phyloP scores from a whole-genome alignment of 192 early-diverging fungal species.

The Backusella westeae region DNA sequence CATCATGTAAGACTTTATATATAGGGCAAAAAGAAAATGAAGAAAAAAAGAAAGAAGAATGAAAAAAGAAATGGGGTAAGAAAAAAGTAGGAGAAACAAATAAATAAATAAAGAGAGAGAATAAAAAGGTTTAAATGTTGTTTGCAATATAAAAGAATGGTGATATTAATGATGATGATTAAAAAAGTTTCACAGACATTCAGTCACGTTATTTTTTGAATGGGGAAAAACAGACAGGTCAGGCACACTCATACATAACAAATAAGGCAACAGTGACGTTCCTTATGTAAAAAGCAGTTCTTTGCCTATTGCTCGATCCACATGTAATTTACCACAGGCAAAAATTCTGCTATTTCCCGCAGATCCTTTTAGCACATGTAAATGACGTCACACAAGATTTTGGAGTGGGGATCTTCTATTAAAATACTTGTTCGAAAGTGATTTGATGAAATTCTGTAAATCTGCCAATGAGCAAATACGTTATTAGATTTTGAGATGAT shows the following conservation, averaged over 20 bases:
- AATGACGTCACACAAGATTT: conserved; percentile 1
- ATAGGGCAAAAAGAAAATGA: not conserved
- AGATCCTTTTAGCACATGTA: not conserved
- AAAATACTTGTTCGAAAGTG: not conserved
- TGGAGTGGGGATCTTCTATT: not conserved
- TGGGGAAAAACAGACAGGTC: not conserved
- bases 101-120: not conserved
- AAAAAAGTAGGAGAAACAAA: conserved; percentile 6
- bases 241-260: not conserved
- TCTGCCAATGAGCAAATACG: not conserved
- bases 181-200: not conserved
- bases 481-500: not conserved
- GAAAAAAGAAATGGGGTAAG: not conserved
- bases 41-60: not conserved
- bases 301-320: not conserved
- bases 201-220: not conserved
- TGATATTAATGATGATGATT: not conserved
- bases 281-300: not conserved
- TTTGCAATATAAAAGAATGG: not conserved
- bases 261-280: not conserved
- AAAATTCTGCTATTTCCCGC: not conserved
- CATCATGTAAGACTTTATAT: not conserved
- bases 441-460: not conserved
- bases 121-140: not conserved
- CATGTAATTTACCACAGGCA: not conserved